Base-by-base conservation (phyloP, 805 yeast genomes). In the Metschnikowia amazonensis region DNA sequence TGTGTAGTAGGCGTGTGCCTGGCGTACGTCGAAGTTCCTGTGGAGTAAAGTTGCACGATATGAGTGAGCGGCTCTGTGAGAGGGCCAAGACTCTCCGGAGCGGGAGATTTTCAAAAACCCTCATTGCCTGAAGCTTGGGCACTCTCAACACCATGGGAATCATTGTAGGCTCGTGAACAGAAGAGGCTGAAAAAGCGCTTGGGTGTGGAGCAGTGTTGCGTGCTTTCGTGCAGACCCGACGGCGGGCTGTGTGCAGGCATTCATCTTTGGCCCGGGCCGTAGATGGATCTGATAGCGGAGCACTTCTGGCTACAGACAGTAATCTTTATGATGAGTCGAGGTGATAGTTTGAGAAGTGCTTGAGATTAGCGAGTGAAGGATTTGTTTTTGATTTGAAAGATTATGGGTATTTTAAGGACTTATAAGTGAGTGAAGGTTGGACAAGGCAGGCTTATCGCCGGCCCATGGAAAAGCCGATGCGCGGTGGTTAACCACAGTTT, bases 81-180 rank as follows among this genome's bases (percentile, higher is more conserved):
- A 23, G 20, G 2, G 18, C n/a, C 21, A 20, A 35, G 3, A 24
- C 11, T 25, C 20, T 13, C 7, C 29, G 4, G 14, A 35, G 17
- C 11, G n/a, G 29, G 18, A 10, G 8, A n/a, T 17, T 37, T 3
- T 27, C 33, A 5, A 28, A 17, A 9, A 21, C n/a, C 18, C 33
- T 11, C 13, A 18, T 13, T 10, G 40, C 24, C 25, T 28, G 41
- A 10, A 37, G 4, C 27, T 23, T 28, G 8, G 16, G 18, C 25
- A 14, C 33, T 20, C 41, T 37, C 25, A 28, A 29, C n/a, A 37
- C 10, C 41, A 28, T 20, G 33, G 32, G 25, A 8, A 37, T 20
- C 41, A 37, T 37, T 10, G 29, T 10, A 35, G 38, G 25, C 28
- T 23, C 11, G 36, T 34, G 36, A 24, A n/a, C n/a, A n/a, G n/a